phyloP scores from a whole-genome alignment of 345 rosid genomes.

The Eucalyptus curtisii region DNA sequence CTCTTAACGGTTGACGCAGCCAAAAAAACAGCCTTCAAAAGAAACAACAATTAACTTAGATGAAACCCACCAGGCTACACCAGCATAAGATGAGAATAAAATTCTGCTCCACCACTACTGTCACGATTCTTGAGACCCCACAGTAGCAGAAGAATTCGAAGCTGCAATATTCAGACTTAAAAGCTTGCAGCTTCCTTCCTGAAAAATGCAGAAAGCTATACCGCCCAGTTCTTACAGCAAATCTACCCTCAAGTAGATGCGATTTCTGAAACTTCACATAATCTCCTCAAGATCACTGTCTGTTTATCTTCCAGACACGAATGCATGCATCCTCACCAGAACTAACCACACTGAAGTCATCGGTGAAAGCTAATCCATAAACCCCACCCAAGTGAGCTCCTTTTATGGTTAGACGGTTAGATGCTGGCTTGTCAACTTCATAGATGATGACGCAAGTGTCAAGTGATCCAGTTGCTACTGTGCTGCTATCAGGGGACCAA shows the following conservation, averaged over 20 bases:
- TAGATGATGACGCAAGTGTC: slow-evolving; percentile 73
- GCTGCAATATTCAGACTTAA: background rate
- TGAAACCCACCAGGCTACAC: background rate
- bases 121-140: background rate
- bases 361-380: slow-evolving; percentile 69
- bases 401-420: slow-evolving; percentile 58
- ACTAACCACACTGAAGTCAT: slow-evolving; percentile 46
- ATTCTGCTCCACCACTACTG: background rate
- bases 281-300: slow-evolving; percentile 1
- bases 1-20: background rate
- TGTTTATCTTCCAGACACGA: slow-evolving; percentile 53
- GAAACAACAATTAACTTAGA: background rate
- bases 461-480: slow-evolving; percentile 83
- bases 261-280: background rate
- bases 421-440: slow-evolving; percentile 65
- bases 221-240: background rate
- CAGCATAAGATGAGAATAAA: background rate
- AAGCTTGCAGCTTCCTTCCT: background rate
- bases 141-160: background rate
- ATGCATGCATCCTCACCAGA: slow-evolving; percentile 97
- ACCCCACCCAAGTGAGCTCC: slow-evolving; percentile 93
- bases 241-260: background rate
- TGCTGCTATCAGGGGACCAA: slow-evolving; percentile 71
- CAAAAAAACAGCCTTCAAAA: background rate
- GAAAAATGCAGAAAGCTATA: background rate